phyloP scores from a whole-genome alignment of 2,329 filamentous ascomycete genomes.

The Didymella arachidicola region DNA sequence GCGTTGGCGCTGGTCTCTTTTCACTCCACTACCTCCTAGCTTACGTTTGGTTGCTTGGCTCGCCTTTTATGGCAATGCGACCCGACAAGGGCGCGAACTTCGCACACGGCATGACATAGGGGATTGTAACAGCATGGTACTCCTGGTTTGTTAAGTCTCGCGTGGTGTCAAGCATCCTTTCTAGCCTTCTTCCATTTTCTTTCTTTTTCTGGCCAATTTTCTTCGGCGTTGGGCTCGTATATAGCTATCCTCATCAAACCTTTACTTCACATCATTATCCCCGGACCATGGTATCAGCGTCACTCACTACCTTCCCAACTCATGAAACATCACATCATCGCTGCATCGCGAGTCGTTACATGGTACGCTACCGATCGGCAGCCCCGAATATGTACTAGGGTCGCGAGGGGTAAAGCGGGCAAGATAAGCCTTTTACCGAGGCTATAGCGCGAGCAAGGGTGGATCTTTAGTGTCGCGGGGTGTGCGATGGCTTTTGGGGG shows the following conservation, averaged over 20 bases:
- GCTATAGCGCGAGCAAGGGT: background rate
- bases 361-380: slow-evolving; percentile 21
- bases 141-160: background rate
- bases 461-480: slow-evolving; percentile 8
- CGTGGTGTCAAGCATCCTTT: background rate
- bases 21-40: slow-evolving; percentile 7
- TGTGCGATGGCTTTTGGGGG: slow-evolving; percentile 20
- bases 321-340: slow-evolving; percentile 1
- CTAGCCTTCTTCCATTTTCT: background rate
- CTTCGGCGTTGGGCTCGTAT: slow-evolving; percentile 1
- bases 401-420: background rate
- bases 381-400: slow-evolving; percentile 2
- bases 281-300: background rate
- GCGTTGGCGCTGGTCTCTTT: slow-evolving; percentile 22
- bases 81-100: slow-evolving; percentile 5
- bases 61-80: slow-evolving; percentile 8
- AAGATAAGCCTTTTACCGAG: slow-evolving; percentile 13
- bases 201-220: background rate
- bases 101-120: slow-evolving; percentile 8
- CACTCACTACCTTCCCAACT: background rate
- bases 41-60: slow-evolving; percentile 9
- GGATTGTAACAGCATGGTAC: background rate
- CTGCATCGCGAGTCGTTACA: slow-evolving; percentile 4
- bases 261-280: slow-evolving; percentile 1
- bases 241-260: slow-evolving; percentile 7